A percentile compares a stretch with the other conserved stretches of the same genome.
Evolutionary conservation across 306 rosid genomes (phyloP).

Genomic region (Amphicarpaea edgeworthii): DNA sequence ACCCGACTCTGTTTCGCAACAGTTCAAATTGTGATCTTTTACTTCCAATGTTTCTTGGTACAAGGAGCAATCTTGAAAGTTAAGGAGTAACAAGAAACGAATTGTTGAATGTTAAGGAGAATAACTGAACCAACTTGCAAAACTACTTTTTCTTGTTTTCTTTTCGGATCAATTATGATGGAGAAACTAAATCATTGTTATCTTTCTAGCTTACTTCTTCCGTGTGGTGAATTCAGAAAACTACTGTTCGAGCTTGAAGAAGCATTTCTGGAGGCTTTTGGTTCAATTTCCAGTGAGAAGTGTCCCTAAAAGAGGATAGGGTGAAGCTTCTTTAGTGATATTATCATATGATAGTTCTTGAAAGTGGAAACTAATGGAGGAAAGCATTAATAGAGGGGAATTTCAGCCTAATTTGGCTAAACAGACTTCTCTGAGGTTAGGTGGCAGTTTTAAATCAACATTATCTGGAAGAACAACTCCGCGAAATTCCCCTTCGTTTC

Average conservation of each 20-base stretch:
- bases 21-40: background rate
- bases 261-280: conserved; percentile 15
- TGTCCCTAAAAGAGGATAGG: background rate
- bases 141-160: background rate
- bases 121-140: background rate
- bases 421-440: conserved; percentile 56
- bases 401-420: conserved; percentile 52
- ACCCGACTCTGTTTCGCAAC: background rate
- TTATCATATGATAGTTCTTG: conserved; percentile 52
- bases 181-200: conserved; percentile 21
- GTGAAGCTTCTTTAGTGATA: conserved; percentile 30
- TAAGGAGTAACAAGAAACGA: background rate
- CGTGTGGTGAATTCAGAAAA: conserved; percentile 34
- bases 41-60: background rate
- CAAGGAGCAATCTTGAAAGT: too few species aligned
- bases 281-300: conserved; percentile 8
- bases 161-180: background rate
- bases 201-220: conserved; percentile 8
- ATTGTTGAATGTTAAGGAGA: background rate
- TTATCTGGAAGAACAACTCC: conserved; percentile 80
- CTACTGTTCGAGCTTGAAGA: conserved; percentile 28
- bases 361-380: conserved; percentile 72
- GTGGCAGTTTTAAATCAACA: conserved; percentile 73
- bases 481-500: conserved; percentile 72
- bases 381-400: conserved; percentile 61